A percentile compares a stretch with the other conserved stretches of the same genome.
phyloP scores from a whole-genome alignment of 257 asterid species.

The Solanum pinnatisectum region DNA sequence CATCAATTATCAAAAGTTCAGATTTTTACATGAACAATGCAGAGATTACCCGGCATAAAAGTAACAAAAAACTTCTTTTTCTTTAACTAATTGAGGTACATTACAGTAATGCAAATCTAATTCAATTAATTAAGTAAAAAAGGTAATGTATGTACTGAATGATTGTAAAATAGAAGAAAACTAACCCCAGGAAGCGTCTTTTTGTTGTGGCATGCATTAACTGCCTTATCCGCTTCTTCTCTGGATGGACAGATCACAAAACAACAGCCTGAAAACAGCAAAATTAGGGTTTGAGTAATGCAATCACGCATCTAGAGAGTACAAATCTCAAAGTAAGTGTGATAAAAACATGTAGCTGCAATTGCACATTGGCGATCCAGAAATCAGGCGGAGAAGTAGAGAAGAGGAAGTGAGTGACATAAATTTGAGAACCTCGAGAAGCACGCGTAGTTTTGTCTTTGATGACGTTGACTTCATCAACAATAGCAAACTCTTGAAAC shows the following conservation, averaged over 20 bases:
- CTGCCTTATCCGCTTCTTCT: constrained; percentile 93
- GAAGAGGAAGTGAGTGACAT: not conserved
- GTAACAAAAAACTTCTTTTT: not conserved
- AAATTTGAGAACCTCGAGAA: constrained; percentile 53
- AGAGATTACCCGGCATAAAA: not conserved
- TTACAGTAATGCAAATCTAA: not conserved
- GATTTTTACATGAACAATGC: not conserved
- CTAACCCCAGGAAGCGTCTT: constrained; percentile 83
- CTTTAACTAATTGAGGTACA: not conserved
- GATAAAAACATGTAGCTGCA: constrained; percentile 1
- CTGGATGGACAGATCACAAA: constrained; percentile 81
- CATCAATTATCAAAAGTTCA: not conserved
- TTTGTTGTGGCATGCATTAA: constrained; percentile 74
- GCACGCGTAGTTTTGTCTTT: constrained; percentile 82
- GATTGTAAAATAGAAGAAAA: not conserved
- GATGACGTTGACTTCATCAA: constrained; percentile 86
- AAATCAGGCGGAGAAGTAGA: constrained; percentile 7
- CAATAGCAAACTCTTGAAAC: constrained; percentile 62
- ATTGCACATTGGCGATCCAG: constrained; percentile 47
- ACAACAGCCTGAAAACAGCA: constrained; percentile 59
- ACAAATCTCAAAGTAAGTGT: constrained; percentile 3
- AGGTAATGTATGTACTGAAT: not conserved
- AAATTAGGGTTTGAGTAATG: constrained; percentile 36
- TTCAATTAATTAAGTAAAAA: not conserved
- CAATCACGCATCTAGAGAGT: not conserved